Conservation (phyloP, 352 stramenopile species). For the Elongisporangium undulatum region DNA sequence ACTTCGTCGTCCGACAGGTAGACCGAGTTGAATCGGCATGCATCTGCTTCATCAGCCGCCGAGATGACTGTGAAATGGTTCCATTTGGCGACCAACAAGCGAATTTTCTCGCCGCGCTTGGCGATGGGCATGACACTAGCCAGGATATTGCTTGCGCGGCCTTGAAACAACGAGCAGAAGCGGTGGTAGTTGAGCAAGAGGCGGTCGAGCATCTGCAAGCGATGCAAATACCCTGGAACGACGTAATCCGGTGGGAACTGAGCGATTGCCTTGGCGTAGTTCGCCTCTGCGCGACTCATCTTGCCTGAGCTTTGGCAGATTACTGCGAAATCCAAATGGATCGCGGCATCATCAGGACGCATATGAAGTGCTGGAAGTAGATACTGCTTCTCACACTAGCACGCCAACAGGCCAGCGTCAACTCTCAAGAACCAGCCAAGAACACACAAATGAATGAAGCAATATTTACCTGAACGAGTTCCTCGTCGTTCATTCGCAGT, state of each 20-base stretch:
- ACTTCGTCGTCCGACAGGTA: slow-evolving; percentile 63
- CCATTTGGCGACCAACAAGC: slow-evolving; percentile 46
- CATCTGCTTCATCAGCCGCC: slow-evolving; percentile 20
- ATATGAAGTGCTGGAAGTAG: slow-evolving; percentile 51
- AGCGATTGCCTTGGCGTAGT: slow-evolving; percentile 43
- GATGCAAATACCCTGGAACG: slow-evolving; percentile 56
- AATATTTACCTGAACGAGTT: slow-evolving; percentile 24
- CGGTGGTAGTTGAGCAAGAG: slow-evolving; percentile 68
- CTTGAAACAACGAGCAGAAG: slow-evolving; percentile 68
- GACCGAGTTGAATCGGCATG: slow-evolving; percentile 38
- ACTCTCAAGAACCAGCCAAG: background rate
- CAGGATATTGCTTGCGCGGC: slow-evolving; percentile 42
- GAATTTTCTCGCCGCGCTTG: slow-evolving; percentile 48
- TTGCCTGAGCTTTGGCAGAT: slow-evolving; percentile 44
- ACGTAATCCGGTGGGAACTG: slow-evolving; percentile 36
- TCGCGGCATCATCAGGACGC: slow-evolving; percentile 36
- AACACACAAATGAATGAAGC: slow-evolving; percentile 1
- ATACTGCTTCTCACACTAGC: slow-evolving; percentile 41
- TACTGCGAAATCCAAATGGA: slow-evolving; percentile 51
- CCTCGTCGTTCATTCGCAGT: slow-evolving; percentile 18
- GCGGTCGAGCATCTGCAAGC: slow-evolving; percentile 48
- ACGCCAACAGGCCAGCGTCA: slow-evolving; percentile 2
- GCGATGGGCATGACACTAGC: slow-evolving; percentile 35
- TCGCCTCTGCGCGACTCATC: slow-evolving; percentile 35
- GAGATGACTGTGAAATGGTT: slow-evolving; percentile 51